These are phyloP conservation scores for Xylariomycetidae sp. DNA, from an alignment of 2,329 filamentous ascomycete species.

Conservation along the genomic window DNA sequence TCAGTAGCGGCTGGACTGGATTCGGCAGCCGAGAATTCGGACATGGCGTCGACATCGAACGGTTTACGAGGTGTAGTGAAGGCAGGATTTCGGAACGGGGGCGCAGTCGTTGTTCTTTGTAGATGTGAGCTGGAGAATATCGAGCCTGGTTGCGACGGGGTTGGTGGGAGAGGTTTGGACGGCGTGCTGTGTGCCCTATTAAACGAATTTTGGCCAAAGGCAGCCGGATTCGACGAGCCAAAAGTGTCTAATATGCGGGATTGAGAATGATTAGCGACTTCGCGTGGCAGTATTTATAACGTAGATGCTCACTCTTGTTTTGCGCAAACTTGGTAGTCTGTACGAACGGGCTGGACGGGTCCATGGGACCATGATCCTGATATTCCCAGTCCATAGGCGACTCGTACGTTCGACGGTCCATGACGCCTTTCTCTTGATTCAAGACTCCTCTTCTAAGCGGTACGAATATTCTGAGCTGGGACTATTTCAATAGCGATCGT, in stretches of 20 bases:
- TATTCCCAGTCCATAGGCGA: slow-evolving; percentile 66
- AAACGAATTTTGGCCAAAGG: slow-evolving; percentile 30
- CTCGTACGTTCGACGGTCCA: slow-evolving; percentile 54
- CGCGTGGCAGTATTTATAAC: too few species aligned
- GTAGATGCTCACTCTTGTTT: slow-evolving; percentile 38
- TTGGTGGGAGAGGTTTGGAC: slow-evolving; percentile 31
- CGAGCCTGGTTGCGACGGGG: slow-evolving; percentile 25
- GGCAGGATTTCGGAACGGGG: slow-evolving; percentile 58
- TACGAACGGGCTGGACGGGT: slow-evolving; percentile 58
- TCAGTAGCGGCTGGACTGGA: slow-evolving; percentile 58
- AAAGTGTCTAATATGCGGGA: background rate
- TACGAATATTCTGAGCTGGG: too few species aligned
- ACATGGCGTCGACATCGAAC: slow-evolving; percentile 47
- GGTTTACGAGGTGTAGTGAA: slow-evolving; percentile 60
- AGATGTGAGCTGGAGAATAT: slow-evolving; percentile 40
- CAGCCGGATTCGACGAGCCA: slow-evolving; percentile 4
- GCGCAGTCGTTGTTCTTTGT: slow-evolving; percentile 37
- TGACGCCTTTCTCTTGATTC: too few species aligned
- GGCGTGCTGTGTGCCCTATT: slow-evolving; percentile 29
- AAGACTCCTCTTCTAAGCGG: too few species aligned
- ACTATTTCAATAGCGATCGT: too few species aligned
- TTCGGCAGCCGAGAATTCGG: slow-evolving; percentile 54
- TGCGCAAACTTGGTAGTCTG: slow-evolving; percentile 41
- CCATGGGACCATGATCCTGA: slow-evolving; percentile 51
- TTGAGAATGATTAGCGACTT: background rate